Base-by-base conservation (phyloP, 257 asterid species). In the Vinca minor region DNA sequence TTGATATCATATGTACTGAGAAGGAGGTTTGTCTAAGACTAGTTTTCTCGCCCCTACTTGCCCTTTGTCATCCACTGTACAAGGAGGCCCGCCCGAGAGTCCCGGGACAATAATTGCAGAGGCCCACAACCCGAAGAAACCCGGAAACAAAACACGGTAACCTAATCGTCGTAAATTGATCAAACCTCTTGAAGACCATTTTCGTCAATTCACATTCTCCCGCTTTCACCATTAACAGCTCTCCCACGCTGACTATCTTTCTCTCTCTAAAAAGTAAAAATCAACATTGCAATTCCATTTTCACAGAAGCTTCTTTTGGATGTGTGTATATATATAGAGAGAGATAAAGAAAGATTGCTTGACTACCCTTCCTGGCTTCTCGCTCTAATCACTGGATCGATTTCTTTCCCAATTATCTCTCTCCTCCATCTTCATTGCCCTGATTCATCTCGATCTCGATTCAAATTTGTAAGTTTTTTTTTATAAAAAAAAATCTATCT, bases 391-490 rank as follows among this genome's bases (percentile, higher is more conserved):
- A 4, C 64, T 57, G 38, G 45, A 44, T 25, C 21, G n/a, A n/a
- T n/a, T n/a, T n/a, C n/a, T n/a, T n/a, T n/a, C n/a, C n/a, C n/a
- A 44, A 44, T 44, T 44, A 9, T 55, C 61, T 31, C 39, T 53
- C 59, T 53, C 63, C 41, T 15, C 18, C 32, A 32, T 20, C 18
- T 41, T 65, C 31, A 59, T 63, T 20, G 34, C n/a, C 53, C 59
- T 8, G 64, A 47, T 70, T 66, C 67, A 70, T 54, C 69, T 59
- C 67, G 66, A 70, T 67, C 70, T 57, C 61, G 57, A 66, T 63
- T 62, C 46, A 44, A 14, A 15, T 13, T 34, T 59, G 81, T 76
- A 68, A 76, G 80, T 71, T 59, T 63, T 38, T n/a, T n/a, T n/a
- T n/a, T n/a, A n/a, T n/a, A n/a, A n/a, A n/a, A n/a, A n/a, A n/a